A percentile compares a stretch with the other conserved stretches of the same genome.
Evolutionary conservation across 2,329 filamentous ascomycete genomes (phyloP).

Genomic region (Byssothecium circinans): DNA sequence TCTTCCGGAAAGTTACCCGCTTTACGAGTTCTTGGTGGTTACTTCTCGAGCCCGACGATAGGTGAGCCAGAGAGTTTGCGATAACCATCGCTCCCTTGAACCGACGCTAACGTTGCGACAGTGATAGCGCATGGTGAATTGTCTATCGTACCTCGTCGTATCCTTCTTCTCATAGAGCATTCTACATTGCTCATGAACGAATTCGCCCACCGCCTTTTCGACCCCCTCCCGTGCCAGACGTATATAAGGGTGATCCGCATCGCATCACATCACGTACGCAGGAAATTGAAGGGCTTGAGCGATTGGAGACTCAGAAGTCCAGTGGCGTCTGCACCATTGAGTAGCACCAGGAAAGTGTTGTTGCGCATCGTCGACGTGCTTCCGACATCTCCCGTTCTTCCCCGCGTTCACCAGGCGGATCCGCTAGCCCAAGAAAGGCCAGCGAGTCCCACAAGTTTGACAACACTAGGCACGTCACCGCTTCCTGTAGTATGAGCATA

Average conservation of each 20-base stretch:
- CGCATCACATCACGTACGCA: not conserved
- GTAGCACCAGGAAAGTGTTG: not conserved
- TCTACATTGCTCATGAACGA: not conserved
- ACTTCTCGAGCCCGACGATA: constrained; percentile 7
- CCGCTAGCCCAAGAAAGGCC: constrained; percentile 7
- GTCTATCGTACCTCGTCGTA: not conserved
- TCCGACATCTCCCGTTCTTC: constrained; percentile 22
- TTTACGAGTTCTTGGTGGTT: constrained; percentile 15
- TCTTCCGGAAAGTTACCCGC: constrained; percentile 12
- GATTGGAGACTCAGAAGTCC: not conserved
- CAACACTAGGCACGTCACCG: constrained; percentile 2
- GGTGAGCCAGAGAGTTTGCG: not conserved
- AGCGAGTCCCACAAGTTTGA: not conserved
- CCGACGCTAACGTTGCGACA: not conserved
- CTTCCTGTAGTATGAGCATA: constrained; percentile 17
- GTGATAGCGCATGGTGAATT: constrained; percentile 1
- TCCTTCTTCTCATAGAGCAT: not conserved
- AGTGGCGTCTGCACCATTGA: not conserved
- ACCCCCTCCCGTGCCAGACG: not conserved
- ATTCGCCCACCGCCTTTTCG: not conserved
- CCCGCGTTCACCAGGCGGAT: constrained; percentile 15
- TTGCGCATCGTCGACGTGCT: not conserved
- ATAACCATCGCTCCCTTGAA: not conserved
- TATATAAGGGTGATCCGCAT: not conserved
- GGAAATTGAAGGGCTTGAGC: not conserved